A percentile compares a stretch with the other conserved stretches of the same genome.
Conservation (phyloP, 495 filamentous ascomycete genomes). For the Neurospora sp. region DNA sequence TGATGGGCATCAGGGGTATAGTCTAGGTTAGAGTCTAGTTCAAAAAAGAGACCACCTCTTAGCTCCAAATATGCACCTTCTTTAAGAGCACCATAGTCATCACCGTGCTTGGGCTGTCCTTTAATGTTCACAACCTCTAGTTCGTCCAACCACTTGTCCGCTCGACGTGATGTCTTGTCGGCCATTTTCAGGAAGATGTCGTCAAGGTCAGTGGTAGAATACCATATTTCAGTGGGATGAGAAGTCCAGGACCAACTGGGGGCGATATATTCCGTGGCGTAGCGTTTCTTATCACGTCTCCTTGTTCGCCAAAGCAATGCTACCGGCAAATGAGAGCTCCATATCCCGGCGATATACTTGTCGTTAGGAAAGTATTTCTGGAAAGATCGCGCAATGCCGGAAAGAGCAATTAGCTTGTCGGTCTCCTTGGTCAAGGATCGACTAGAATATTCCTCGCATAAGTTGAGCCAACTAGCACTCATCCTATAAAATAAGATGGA, state of each 20-base stretch:
- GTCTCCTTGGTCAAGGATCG: background rate
- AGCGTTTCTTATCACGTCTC: no score
- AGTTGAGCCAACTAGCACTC: rapidly evolving
- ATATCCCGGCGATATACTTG: background rate
- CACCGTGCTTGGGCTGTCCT: background rate
- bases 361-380: background rate
- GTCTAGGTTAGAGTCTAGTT: no score
- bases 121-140: background rate
- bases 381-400: background rate
- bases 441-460: rapidly evolving
- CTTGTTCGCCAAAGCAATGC: background rate
- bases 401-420: background rate
- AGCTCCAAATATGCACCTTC: background rate
- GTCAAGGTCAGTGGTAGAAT: no score
- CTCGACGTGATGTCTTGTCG: background rate
- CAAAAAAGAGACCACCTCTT: background rate
- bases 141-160: background rate
- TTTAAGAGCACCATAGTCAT: background rate
- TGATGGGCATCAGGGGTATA: no score
- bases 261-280: background rate
- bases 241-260: background rate
- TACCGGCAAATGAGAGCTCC: background rate
- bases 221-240: background rate
- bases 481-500: background rate
- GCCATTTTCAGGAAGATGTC: no score